Evolutionary conservation across 2,329 filamentous ascomycete species (phyloP).

Genomic region (Apiospora kogelbergensis): DNA sequence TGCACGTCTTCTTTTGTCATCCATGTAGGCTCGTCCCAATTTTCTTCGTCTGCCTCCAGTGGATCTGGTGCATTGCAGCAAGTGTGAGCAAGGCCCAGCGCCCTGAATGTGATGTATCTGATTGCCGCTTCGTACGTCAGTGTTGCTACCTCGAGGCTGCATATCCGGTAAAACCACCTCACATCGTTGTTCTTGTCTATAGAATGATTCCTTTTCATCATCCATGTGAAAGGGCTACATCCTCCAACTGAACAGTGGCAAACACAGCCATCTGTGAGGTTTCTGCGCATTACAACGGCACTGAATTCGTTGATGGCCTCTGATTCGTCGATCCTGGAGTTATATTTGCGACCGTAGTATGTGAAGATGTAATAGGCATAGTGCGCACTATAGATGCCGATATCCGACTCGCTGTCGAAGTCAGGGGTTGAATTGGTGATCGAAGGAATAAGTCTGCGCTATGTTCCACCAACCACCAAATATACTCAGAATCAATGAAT

Average conservation of each 20-base stretch:
- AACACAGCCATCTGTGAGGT: background rate
- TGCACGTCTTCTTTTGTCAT: background rate
- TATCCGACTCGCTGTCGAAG: background rate
- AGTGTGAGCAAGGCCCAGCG: background rate
- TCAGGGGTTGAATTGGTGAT: background rate
- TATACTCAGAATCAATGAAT: background rate
- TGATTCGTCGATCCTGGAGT: no score
- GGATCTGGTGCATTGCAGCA: background rate
- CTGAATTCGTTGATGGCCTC: background rate
- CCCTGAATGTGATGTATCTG: slow-evolving; percentile 4
- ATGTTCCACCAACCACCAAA: slow-evolving; percentile 2
- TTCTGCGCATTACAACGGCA: background rate
- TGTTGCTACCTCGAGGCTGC: background rate
- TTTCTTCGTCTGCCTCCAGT: no score
- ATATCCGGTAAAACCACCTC: background rate
- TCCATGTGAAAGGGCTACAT: slow-evolving; percentile 9
- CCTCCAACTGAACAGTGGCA: slow-evolving; percentile 6
- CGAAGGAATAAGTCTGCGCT: background rate
- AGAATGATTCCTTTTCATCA: no score
- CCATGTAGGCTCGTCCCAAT: no score
- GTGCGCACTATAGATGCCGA: slow-evolving; percentile 5
- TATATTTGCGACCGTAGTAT: no score
- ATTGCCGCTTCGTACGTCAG: background rate
- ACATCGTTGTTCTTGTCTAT: no score
- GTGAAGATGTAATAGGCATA: background rate